phyloP scores from a whole-genome alignment of 148 eudicot genomes.

The Nepenthes gracilis region DNA sequence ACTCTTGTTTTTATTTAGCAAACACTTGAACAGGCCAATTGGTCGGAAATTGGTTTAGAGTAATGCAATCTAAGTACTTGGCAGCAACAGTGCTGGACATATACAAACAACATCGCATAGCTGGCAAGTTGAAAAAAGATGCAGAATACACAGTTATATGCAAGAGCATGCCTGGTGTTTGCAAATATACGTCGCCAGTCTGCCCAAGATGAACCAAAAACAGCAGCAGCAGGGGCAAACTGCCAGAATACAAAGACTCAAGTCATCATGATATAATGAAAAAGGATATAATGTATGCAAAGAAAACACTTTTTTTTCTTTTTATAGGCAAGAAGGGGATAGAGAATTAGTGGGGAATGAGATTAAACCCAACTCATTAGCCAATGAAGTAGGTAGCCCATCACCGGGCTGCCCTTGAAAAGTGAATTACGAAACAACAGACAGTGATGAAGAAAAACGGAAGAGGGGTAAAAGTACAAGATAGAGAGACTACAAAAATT shows the following conservation, averaged over 20 bases:
- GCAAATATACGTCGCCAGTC: slow-evolving; percentile 90
- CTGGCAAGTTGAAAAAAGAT: not conserved
- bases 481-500: not conserved
- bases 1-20: too few species aligned
- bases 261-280: not conserved
- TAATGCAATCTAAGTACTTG: not conserved
- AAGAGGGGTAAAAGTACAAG: not conserved
- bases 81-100: not conserved
- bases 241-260: slow-evolving; percentile 16
- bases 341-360: too few species aligned
- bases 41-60: too few species aligned
- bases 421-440: too few species aligned
- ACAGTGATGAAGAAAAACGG: too few species aligned
- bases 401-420: too few species aligned
- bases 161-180: slow-evolving; percentile 42
- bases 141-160: not conserved
- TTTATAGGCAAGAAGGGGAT: not conserved
- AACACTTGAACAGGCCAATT: too few species aligned
- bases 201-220: slow-evolving; percentile 76
- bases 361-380: too few species aligned
- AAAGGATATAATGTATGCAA: not conserved
- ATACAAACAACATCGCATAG: not conserved
- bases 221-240: slow-evolving; percentile 82
- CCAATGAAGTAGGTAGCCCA: too few species aligned
- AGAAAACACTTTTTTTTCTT: not conserved